Evolutionary conservation across 257 asterid genomes (phyloP), one percentile per base, ranked within the genome.

Genomic region (Voacanga thouarsii): DNA sequence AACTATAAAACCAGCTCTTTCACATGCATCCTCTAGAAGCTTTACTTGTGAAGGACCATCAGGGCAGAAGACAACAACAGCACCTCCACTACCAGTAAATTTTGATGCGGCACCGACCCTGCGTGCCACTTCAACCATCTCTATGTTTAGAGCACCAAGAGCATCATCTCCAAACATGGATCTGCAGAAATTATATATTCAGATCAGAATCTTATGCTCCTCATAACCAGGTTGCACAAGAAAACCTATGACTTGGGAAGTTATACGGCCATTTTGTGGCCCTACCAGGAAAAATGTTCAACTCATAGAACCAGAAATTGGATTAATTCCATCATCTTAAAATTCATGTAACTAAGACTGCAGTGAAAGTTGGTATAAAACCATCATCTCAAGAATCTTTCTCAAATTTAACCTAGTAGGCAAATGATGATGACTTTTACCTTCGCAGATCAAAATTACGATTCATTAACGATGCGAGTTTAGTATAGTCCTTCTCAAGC

Each of bases 21-120:
- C 81, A 82, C 98, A 93, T 9, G 84, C 96, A 14, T 91, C 96
- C 82, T 93, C 90, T 84, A 95, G 69, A 51, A 81, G 85, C 79
- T 86, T 83, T 12, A 83, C 97, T 83, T 95, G 98, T 9, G 96
- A 85, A 59, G 91, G 81, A 14, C 98, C 98, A n/a, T 89, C 83
- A 0, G 98, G 97, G 76, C 99, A 95, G 85, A 83, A 89, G 18
- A 87, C 99, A 16, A 93, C 89, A 19, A 88, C 94, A 1, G 99
- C 99, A 0, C 99, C 99, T 71, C 98, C 99, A 70, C 98, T 93
- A 0, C 99, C 99, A 0, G 99, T 96, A 83, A 96, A 96, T 86
- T 96, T 96, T 37, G 98, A 90, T 55, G 97, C 97, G 65, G 94
- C 98, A 16, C 99, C 97, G 6, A 86, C 71, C 44, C 82, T 80